These are phyloP conservation scores for Trichoderma sp. DNA, from an alignment of 2,329 filamentous ascomycete species.

Conservation along the genomic window DNA sequence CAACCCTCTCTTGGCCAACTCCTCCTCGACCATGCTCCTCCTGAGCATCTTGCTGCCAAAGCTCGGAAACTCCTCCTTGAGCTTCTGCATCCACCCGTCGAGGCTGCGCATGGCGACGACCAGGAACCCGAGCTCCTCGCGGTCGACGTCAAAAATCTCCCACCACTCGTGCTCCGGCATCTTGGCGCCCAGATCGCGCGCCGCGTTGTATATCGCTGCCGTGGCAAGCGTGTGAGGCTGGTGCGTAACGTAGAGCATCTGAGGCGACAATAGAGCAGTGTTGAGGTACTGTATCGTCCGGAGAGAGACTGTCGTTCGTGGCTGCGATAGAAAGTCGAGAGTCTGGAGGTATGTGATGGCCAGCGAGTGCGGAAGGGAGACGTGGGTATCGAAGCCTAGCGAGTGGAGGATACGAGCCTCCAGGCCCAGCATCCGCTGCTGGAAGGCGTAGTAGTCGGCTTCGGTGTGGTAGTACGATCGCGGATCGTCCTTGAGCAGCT, in stretches of 20 bases:
- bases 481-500: conserved; percentile 46
- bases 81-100: conserved; percentile 66
- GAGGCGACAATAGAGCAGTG: conserved; percentile 79
- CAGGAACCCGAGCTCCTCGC: conserved; percentile 91
- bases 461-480: conserved; percentile 71
- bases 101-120: conserved; percentile 84
- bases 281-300: conserved; percentile 80
- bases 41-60: conserved; percentile 57
- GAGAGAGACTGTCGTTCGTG: conserved; percentile 58
- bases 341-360: conserved; percentile 92
- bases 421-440: conserved; percentile 66
- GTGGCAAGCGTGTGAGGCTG: conserved; percentile 85
- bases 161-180: conserved; percentile 89
- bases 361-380: conserved; percentile 81
- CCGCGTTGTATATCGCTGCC: conserved; percentile 87
- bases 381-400: conserved; percentile 80
- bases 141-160: conserved; percentile 95
- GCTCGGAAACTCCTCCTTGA: conserved; percentile 58
- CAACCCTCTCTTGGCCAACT: conserved; percentile 59
- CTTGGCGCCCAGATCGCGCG: conserved; percentile 73
- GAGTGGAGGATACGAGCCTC: conserved; percentile 77
- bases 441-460: conserved; percentile 66
- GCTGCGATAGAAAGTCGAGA: conserved; percentile 64
- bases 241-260: conserved; percentile 87
- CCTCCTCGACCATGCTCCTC: conserved; percentile 58